Evolutionary conservation across 1,139 yeast genomes (phyloP), one percentile per base, ranked within the genome.

Genomic region (Hanseniaspora gamundiae): DNA sequence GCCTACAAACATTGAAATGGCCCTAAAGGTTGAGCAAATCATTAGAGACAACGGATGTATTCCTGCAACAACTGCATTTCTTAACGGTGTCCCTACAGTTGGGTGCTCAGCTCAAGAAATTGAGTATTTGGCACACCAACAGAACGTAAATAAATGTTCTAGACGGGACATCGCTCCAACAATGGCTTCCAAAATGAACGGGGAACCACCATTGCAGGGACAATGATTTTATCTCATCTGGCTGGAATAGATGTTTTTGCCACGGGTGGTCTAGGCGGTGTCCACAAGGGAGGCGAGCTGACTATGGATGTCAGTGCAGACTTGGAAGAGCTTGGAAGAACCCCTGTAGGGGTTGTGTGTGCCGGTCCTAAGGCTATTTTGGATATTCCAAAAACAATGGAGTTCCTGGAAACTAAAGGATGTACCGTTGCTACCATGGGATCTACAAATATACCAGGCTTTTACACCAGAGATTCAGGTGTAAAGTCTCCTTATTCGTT

Each of bases 191-290:
- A 64, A 67, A 38, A 60, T 76, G 28, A 68, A 74, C 45, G 96
- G 96, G 95, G 95, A 2, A 87, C 96, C 1, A 86, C 96, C 0
- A 84, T 86, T 49, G 86, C 95, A 1, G 80, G 84, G 42, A 86
- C 95, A 0, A 84, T 86, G 94, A 81, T 86, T 14, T 61, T 87
- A 14, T 80, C 95, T 0, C 70, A 78, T 45, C 57, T 65, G 56
- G 88, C 88, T 0, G 93, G 94, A 0, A 83, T 86, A 52, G 72
- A 74, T 51, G 87, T 87, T 19, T 87, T 86, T 69, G 94, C 94
- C 1, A 87, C 95, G 2, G 96, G 96, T 35, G 96, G 96, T 1
- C 69, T 86, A 24, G 95, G 96, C 8, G 96, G 96, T 14, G 95
- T 86, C 13, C 95, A 87, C 55, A 71, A 86, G 46, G 84, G 82